Evolutionary conservation across 805 yeast species (phyloP).

Genomic region (Myxozyma mucilagina): DNA sequence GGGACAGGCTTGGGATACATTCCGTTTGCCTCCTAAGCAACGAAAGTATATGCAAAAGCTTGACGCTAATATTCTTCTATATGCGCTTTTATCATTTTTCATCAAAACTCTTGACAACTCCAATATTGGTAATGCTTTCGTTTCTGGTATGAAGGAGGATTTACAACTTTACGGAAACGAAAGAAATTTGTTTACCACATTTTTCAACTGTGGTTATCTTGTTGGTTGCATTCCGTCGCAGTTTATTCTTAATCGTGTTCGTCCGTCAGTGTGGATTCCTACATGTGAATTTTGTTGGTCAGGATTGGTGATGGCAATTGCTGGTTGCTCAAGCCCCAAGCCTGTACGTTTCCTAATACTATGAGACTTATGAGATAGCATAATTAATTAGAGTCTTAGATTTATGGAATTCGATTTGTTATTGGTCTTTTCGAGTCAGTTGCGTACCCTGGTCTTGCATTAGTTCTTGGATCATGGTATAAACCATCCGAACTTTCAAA

Average conservation of each 20-base stretch:
- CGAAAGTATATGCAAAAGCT: conserved; percentile 24
- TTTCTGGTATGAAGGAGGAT: conserved; percentile 60
- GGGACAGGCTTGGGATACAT: conserved; percentile 29
- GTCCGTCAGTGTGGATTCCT: conserved; percentile 32
- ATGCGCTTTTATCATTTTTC: conserved; percentile 40
- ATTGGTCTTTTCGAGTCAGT: conserved; percentile 52
- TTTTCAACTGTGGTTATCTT: conserved; percentile 44
- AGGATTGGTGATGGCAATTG: conserved; percentile 46
- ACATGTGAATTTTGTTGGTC: conserved; percentile 44
- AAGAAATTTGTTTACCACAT: conserved; percentile 24
- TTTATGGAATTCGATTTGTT: conserved; percentile 20
- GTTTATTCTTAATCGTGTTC: conserved; percentile 39
- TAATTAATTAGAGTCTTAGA: conserved; percentile 35
- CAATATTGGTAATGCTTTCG: conserved; percentile 64
- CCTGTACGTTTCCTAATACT: conserved; percentile 38
- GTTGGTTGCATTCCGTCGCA: conserved; percentile 49
- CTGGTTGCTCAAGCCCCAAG: conserved; percentile 33
- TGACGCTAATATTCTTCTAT: conserved; percentile 18
- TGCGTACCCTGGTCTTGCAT: conserved; percentile 51
- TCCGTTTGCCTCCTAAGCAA: conserved; percentile 15
- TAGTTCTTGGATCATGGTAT: conserved; percentile 47
- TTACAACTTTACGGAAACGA: conserved; percentile 38
- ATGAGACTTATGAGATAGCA: not conserved
- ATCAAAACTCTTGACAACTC: conserved; percentile 59
- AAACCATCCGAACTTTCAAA: conserved; percentile 57